phyloP scores from a whole-genome alignment of 495 filamentous ascomycete genomes.

The Diplogelasinospora grovesii region DNA sequence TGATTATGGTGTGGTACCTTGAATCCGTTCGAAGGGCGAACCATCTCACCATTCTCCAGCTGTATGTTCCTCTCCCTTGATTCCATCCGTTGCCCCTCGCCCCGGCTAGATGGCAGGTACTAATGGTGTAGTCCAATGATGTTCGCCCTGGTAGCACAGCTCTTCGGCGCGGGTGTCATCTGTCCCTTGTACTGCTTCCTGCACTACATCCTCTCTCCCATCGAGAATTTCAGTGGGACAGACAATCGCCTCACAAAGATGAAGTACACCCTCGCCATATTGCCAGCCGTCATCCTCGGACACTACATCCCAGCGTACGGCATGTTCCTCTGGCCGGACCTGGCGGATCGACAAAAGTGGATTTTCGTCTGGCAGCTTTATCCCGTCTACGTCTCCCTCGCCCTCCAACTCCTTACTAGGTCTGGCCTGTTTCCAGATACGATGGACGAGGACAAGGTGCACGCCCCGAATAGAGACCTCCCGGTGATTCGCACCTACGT shows the following conservation, averaged over 20 bases:
- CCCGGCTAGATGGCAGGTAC: too few relatives aligned
- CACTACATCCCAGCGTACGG: slow-evolving; percentile 9
- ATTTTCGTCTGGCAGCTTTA: slow-evolving; percentile 10
- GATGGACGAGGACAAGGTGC: neutral
- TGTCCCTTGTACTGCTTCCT: slow-evolving; percentile 15
- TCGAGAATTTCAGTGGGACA: slow-evolving; percentile 3
- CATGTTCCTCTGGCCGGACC: slow-evolving; percentile 5
- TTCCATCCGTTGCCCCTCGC: neutral
- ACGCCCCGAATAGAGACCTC: neutral
- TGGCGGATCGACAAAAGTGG: neutral
- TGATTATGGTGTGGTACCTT: slow-evolving; percentile 15
- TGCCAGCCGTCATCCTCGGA: slow-evolving; percentile 6
- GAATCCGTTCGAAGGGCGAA: slow-evolving; percentile 12
- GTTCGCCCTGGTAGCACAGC: slow-evolving; percentile 11
- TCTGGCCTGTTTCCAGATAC: neutral
- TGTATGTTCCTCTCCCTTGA: slow-evolving; percentile 8
- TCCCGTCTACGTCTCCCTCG: slow-evolving; percentile 3
- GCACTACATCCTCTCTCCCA: slow-evolving; percentile 10
- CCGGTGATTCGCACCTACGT: neutral
- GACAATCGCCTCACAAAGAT: slow-evolving; percentile 9
- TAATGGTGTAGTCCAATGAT: slow-evolving; percentile 10
- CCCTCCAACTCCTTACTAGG: too few relatives aligned
- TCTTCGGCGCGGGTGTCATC: slow-evolving; percentile 16
- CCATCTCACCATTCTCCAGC: slow-evolving; percentile 5
- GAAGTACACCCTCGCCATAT: neutral